Evolutionary conservation across 2,329 filamentous ascomycete genomes (phyloP).

Genomic region (Sporothrix protearum): DNA sequence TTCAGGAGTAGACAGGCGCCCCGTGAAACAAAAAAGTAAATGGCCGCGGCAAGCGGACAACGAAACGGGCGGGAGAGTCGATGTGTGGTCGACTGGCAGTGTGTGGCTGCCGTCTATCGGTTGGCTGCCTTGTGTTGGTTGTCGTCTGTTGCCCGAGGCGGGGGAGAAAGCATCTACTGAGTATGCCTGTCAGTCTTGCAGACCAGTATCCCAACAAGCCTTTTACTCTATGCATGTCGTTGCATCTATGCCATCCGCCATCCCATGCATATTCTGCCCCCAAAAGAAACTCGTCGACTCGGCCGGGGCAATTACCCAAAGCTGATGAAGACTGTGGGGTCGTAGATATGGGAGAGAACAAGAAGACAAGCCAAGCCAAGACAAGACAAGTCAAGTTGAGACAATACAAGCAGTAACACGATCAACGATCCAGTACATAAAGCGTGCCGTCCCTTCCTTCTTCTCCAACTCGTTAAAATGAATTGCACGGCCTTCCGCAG

Average conservation of each 20-base stretch:
- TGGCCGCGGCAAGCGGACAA: not conserved
- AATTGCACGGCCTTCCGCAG: constrained; percentile 8
- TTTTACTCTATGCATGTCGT: not conserved
- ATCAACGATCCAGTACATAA: not conserved
- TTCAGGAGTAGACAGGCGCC: not conserved
- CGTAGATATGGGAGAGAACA: too few relatives aligned
- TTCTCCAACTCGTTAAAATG: not conserved
- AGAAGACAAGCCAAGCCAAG: not conserved
- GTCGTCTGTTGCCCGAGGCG: not conserved
- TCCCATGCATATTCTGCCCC: not conserved
- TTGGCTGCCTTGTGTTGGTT: not conserved
- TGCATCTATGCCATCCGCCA: not conserved
- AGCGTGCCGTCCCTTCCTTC: not conserved
- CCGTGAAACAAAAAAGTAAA: not conserved
- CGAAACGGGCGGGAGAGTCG: not conserved
- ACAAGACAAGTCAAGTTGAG: not conserved
- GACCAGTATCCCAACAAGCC: not conserved
- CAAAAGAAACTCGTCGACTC: not conserved
- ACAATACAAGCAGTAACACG: not conserved
- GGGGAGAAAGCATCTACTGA: not conserved
- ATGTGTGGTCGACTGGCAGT: not conserved
- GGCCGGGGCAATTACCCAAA: constrained; percentile 9
- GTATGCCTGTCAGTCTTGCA: not conserved
- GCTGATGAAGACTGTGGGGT: not conserved
- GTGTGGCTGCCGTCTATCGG: not conserved